A percentile compares a stretch with the other conserved stretches of the same genome.
Conservation (phyloP, 768 basidiomycete genomes). For the Gelatoporia subvermispora region DNA sequence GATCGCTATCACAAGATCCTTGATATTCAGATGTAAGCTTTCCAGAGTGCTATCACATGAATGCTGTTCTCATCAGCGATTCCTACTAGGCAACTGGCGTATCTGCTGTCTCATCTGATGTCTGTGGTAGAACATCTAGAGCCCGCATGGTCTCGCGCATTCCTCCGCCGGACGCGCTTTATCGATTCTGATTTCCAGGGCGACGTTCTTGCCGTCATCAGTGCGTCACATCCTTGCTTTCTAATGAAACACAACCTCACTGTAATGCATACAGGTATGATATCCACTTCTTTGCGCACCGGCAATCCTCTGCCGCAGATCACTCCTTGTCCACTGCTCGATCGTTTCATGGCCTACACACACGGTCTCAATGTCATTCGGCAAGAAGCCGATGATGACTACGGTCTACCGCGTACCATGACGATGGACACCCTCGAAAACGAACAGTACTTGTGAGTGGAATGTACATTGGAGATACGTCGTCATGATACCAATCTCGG, state of each 20-base stretch:
- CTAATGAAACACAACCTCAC: neutral
- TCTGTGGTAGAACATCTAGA: constrained; percentile 71
- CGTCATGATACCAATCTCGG: neutral
- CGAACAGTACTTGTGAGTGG: constrained; percentile 69
- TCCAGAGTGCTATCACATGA: neutral
- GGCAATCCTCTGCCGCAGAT: constrained; percentile 80
- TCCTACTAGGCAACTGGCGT: constrained; percentile 53
- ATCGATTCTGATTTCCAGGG: constrained; percentile 80
- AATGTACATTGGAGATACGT: neutral
- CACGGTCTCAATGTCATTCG: constrained; percentile 66
- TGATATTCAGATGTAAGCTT: constrained; percentile 64
- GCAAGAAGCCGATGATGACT: constrained; percentile 68
- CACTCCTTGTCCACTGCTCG: constrained; percentile 66
- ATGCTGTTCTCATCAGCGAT: neutral
- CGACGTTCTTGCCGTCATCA: constrained; percentile 78
- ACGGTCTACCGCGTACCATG: constrained; percentile 64
- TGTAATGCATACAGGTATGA: constrained; percentile 48
- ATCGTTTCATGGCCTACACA: constrained; percentile 41
- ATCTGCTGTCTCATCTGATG: constrained; percentile 66
- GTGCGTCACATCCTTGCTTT: constrained; percentile 32
- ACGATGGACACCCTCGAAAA: constrained; percentile 71
- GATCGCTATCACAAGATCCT: constrained; percentile 66
- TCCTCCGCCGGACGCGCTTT: constrained; percentile 70
- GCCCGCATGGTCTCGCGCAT: constrained; percentile 71
- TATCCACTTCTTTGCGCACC: constrained; percentile 69